Conservation (phyloP, 179 eudicot genomes). For the Silene coronaria region DNA sequence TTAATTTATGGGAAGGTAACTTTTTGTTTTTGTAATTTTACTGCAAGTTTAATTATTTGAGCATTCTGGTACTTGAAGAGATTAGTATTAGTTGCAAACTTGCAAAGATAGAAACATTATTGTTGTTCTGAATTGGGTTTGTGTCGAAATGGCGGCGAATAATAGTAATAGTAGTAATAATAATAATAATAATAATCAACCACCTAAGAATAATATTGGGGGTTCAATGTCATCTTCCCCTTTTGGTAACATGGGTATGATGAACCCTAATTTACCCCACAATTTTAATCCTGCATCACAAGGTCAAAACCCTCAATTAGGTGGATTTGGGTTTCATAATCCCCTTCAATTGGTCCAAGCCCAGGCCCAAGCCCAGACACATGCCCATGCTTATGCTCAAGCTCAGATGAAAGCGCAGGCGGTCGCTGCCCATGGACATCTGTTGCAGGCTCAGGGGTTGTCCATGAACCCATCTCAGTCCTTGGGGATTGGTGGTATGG, state of each 20-base stretch:
- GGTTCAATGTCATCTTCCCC: slow-evolving; percentile 46
- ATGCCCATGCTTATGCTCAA: slow-evolving; percentile 33
- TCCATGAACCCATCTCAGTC: neutral
- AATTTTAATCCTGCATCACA: slow-evolving; percentile 40
- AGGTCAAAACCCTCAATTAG: slow-evolving; percentile 45
- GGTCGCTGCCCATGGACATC: slow-evolving; percentile 31
- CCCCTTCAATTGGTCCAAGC: slow-evolving; percentile 48
- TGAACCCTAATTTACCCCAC: slow-evolving; percentile 41
- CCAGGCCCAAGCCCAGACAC: slow-evolving; percentile 22
- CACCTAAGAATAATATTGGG: slow-evolving; percentile 35
- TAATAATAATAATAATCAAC: slow-evolving; percentile 33
- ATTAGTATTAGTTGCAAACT: neutral
- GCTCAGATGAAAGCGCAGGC: slow-evolving; percentile 40
- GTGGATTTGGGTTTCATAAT: slow-evolving; percentile 40
- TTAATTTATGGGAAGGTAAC: neutral
- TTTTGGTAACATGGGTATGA: slow-evolving; percentile 51
- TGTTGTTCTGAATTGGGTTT: slow-evolving; percentile 1
- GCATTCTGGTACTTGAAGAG: neutral
- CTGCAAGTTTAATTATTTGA: neutral
- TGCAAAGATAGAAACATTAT: slow-evolving; percentile 11
- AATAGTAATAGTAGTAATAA: slow-evolving; percentile 23
- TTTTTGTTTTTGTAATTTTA: neutral
- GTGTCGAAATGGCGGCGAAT: slow-evolving; percentile 26
- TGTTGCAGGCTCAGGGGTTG: slow-evolving; percentile 54
- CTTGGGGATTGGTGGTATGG: slow-evolving; percentile 45